phyloP scores from a whole-genome alignment of 2,329 filamentous ascomycete genomes.

The Daldinia sp. region DNA sequence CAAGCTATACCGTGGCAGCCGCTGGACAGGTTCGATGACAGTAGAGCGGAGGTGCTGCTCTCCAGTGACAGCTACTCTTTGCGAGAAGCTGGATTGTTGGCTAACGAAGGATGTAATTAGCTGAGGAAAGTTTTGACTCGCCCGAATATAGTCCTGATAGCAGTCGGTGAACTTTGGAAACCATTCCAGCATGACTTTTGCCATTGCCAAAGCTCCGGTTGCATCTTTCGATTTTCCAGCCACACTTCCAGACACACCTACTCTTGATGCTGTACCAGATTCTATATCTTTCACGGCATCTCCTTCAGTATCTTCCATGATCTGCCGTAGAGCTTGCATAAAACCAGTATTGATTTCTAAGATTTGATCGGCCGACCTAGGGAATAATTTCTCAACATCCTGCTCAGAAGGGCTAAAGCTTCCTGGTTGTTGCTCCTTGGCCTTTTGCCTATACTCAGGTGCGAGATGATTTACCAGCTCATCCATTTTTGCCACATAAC shows the following conservation, averaged over 20 bases:
- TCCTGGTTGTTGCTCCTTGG: constrained; percentile 66
- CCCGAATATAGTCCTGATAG: constrained; percentile 92
- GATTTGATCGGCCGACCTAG: constrained; percentile 82
- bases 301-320: constrained; percentile 86
- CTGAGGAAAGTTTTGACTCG: constrained; percentile 87
- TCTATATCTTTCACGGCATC: constrained; percentile 83
- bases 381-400: constrained; percentile 83
- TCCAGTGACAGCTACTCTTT: constrained; percentile 82
- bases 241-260: constrained; percentile 57
- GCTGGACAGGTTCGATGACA: constrained; percentile 95
- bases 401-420: constrained; percentile 79
- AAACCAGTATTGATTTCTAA: constrained; percentile 85
- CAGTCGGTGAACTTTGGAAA: constrained; percentile 92
- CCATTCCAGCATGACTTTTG: constrained; percentile 87
- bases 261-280: constrained; percentile 60
- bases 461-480: constrained; percentile 86
- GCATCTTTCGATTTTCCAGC: constrained; percentile 72
- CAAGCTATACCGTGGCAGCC: constrained; percentile 92
- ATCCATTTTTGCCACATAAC: constrained; percentile 89
- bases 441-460: constrained; percentile 80
- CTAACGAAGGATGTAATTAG: constrained; percentile 84
- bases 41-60: constrained; percentile 92
- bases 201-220: constrained; percentile 81
- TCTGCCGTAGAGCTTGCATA: constrained; percentile 77
- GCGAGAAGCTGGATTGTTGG: constrained; percentile 84